Percentiles rank a stretch among this genome's conserved stretches.
Evolutionary conservation across 495 filamentous ascomycete genomes (phyloP).

Genomic region (Cairneyella variabilis): DNA sequence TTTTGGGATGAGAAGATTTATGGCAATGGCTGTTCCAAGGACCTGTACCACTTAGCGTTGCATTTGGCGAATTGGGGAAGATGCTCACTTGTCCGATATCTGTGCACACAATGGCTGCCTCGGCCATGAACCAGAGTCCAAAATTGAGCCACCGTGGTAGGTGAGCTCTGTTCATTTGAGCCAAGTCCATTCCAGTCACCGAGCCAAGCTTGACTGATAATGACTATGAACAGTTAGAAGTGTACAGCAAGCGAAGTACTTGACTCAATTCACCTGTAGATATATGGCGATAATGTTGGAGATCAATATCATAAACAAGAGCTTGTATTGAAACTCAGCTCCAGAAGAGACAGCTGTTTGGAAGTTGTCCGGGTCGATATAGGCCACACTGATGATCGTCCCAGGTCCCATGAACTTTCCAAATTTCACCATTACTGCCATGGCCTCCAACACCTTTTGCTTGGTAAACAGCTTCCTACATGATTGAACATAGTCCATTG

Average conservation of each 20-base stretch:
- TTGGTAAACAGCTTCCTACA: too few species aligned
- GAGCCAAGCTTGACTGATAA: conserved; percentile 76
- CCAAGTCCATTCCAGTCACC: conserved; percentile 75
- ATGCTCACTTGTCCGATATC: conserved; percentile 12
- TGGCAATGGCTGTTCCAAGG: conserved; percentile 80
- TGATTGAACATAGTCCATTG: too few species aligned
- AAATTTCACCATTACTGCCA: conserved; percentile 2
- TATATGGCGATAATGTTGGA: conserved; percentile 81
- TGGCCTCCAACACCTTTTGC: too few species aligned
- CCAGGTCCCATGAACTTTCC: conserved; percentile 16
- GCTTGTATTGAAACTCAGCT: conserved; percentile 54
- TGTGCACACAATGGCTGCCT: conserved; percentile 47
- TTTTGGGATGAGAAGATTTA: conserved; percentile 72
- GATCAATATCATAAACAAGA: conserved; percentile 75
- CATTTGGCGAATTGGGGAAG: neutral
- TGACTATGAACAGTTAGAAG: conserved; percentile 36
- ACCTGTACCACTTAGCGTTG: conserved; percentile 88
- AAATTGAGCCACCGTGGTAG: conserved; percentile 72
- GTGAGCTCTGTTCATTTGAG: conserved; percentile 70
- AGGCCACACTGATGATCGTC: conserved; percentile 22
- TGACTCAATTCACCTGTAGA: conserved; percentile 43
- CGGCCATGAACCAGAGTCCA: conserved; percentile 65
- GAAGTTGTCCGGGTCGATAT: conserved; percentile 84
- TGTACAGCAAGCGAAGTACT: too few species aligned
- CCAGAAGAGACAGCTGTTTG: conserved; percentile 73